Evolutionary conservation across 1,284 basidiomycete species (phyloP).

Genomic region (Pulchroboletus neoregius): DNA sequence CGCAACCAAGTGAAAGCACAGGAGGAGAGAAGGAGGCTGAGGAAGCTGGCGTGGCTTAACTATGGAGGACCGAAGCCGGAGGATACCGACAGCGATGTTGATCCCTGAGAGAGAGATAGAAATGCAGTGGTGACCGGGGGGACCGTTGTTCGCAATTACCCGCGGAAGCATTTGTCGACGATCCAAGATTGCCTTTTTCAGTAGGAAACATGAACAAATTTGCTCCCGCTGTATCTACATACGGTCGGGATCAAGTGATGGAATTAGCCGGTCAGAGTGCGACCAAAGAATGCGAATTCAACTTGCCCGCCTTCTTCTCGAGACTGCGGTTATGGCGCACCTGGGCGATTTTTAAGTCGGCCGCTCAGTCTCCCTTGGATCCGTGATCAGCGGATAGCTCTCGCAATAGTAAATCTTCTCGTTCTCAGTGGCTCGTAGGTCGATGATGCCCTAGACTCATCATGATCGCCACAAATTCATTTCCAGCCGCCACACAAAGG

Average conservation of each 20-base stretch:
- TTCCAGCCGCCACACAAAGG: constrained; percentile 20
- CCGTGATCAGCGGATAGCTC: constrained; percentile 23
- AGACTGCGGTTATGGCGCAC: constrained; percentile 23
- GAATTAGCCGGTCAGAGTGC: neutral
- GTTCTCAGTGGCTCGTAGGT: neutral
- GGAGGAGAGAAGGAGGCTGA: constrained; percentile 74
- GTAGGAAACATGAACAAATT: constrained; percentile 20
- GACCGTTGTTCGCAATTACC: constrained; percentile 11
- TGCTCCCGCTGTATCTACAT: constrained; percentile 15
- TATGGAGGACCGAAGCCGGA: constrained; percentile 78
- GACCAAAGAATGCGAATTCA: constrained; percentile 1
- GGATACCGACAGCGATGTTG: constrained; percentile 67
- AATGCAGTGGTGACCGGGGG: constrained; percentile 23
- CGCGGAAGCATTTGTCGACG: constrained; percentile 32
- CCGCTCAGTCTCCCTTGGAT: constrained; percentile 20
- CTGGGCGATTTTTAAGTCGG: constrained; percentile 12
- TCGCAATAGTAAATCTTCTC: constrained; percentile 1
- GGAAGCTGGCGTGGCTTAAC: constrained; percentile 83
- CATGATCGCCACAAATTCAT: constrained; percentile 33
- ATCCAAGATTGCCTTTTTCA: constrained; percentile 35
- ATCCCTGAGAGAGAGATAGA: constrained; percentile 11
- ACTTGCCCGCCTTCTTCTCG: constrained; percentile 14
- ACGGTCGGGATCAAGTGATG: constrained; percentile 1
- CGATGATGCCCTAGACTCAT: constrained; percentile 1
- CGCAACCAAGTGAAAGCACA: constrained; percentile 87